Evolutionary conservation across 805 yeast genomes (phyloP).

Genomic region (Pichia nakasei): DNA sequence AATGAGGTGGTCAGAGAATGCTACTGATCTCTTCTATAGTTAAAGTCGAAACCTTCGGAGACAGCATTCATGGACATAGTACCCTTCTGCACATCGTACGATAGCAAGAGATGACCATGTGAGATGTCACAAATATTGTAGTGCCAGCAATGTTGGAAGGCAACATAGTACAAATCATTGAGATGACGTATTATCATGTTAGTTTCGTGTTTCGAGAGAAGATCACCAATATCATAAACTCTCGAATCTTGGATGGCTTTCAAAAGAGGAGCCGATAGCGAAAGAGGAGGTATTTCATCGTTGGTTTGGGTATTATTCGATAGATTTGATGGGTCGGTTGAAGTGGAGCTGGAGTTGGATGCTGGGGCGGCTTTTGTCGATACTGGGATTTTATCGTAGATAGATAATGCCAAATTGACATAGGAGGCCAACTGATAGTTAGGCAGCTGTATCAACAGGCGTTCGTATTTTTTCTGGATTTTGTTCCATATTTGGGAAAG

Average conservation of each 20-base stretch:
- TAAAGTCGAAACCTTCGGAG: conserved; percentile 57
- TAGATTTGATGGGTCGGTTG: neutral
- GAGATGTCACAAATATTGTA: conserved; percentile 58
- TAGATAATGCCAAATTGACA: conserved; percentile 47
- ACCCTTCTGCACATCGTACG: neutral
- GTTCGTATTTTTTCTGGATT: conserved; percentile 44
- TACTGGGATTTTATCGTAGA: conserved; percentile 56
- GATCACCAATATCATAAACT: conserved; percentile 34
- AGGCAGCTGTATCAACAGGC: conserved; percentile 29
- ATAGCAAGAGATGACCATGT: conserved; percentile 40
- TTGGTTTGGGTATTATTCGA: neutral
- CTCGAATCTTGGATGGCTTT: conserved; percentile 22
- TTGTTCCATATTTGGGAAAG: conserved; percentile 57
- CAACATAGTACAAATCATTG: conserved; percentile 52
- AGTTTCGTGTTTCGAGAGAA: conserved; percentile 31
- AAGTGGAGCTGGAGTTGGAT: neutral
- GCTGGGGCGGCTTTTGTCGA: conserved; percentile 28
- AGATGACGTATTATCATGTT: conserved; percentile 38
- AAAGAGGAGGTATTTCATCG: conserved; percentile 26
- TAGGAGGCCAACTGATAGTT: conserved; percentile 37
- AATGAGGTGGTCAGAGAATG: too few relatives aligned
- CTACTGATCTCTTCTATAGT: neutral
- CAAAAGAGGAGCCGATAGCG: conserved; percentile 16
- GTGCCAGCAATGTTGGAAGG: conserved; percentile 72
- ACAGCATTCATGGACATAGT: conserved; percentile 42